These are phyloP conservation scores for Stentor coeruleus DNA, from an alignment of 73 alveolate species.

Conservation along the genomic window DNA sequence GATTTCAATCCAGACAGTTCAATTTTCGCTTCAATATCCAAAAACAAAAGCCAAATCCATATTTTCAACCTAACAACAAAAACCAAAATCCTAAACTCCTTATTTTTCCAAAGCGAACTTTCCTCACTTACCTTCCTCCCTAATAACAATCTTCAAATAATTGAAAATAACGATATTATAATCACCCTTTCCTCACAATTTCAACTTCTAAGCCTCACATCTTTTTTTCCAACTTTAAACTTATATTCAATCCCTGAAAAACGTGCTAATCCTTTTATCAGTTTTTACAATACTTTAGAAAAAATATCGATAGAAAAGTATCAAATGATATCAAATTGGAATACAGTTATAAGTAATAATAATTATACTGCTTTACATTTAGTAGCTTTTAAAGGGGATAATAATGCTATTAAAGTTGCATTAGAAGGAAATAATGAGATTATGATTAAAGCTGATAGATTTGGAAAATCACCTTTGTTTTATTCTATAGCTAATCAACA, in stretches of 20 bases:
- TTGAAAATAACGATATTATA: neutral
- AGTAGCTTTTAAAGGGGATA: neutral
- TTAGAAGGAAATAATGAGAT: no score
- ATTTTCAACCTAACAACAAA: neutral
- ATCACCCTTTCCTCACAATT: neutral
- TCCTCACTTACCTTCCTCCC: no score
- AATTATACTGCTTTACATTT: neutral
- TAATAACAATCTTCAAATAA: no score
- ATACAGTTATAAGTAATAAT: no score
- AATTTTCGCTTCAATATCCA: neutral
- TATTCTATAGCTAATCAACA: neutral
- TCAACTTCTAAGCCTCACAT: neutral
- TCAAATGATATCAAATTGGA: neutral
- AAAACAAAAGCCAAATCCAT: neutral
- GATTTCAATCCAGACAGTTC: neutral
- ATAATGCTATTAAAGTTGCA: neutral
- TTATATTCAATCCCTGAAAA: neutral
- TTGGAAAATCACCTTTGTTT: neutral
- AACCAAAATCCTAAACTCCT: neutral
- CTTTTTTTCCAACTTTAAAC: no score
- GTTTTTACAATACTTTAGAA: no score
- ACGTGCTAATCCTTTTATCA: neutral
- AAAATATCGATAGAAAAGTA: neutral
- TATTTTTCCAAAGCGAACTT: no score
- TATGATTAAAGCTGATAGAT: neutral